These are phyloP conservation scores for Phylloporus sp. DNA, from an alignment of 768 basidiomycete genomes.

Conservation along the genomic window DNA sequence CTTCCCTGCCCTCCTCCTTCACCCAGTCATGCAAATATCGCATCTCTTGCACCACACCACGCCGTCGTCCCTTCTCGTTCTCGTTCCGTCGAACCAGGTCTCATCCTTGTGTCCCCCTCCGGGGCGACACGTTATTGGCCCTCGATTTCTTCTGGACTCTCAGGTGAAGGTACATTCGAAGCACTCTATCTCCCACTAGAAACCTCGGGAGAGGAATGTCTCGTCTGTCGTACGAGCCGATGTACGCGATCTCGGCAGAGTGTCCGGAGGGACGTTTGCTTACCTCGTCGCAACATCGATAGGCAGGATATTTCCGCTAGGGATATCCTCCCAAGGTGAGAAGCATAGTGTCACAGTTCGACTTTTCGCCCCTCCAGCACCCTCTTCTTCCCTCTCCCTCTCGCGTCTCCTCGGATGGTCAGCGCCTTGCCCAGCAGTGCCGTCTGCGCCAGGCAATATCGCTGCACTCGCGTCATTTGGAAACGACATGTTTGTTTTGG, in stretches of 20 bases:
- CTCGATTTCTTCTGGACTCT: constrained; percentile 75
- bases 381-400: constrained; percentile 39
- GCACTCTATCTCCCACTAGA: constrained; percentile 43
- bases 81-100: constrained; percentile 64
- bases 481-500: constrained; percentile 60
- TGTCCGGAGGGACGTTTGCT: constrained; percentile 8
- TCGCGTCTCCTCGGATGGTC: constrained; percentile 41
- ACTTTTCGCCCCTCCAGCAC: constrained; percentile 51
- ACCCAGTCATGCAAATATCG: constrained; percentile 38
- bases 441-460: constrained; percentile 54
- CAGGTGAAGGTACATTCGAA: constrained; percentile 65
- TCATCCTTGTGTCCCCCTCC: constrained; percentile 66
- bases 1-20: constrained; percentile 61
- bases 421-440: constrained; percentile 33
- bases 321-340: constrained; percentile 62
- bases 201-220: constrained; percentile 47
- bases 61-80: constrained; percentile 60
- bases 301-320: constrained; percentile 61
- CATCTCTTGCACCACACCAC: constrained; percentile 46
- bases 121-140: constrained; percentile 87
- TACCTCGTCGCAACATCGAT: constrained; percentile 65
- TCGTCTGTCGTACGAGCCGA: constrained; percentile 64
- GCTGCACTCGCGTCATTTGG: constrained; percentile 55
- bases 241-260: constrained; percentile 36
- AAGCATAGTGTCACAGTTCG: constrained; percentile 57